Base-by-base conservation (phyloP, 2,329 filamentous ascomycete species). In the Botrytis galanthina region DNA sequence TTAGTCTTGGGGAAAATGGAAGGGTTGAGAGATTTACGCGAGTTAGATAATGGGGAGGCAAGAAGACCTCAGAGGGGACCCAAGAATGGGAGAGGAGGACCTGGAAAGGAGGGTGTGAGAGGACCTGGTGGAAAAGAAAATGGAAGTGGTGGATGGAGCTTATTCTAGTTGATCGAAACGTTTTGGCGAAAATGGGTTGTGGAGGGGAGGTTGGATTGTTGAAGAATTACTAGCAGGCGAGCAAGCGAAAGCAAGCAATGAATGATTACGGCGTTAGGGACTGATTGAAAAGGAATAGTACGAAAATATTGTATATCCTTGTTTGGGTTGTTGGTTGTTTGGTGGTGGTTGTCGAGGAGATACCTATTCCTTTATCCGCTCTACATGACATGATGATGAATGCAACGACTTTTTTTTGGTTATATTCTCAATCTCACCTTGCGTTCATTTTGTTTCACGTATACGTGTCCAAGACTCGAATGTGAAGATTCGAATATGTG, bases 1-100 rank as follows among this genome's bases (percentile, higher is more conserved):
- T 86, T 98, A 73, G 96, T 97, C 8, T 86, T 99, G 44, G 92
- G 94, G 81, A 98, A 99, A 87, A 98, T 99, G 89, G 95, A 98
- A 81, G 92, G 93, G 73, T 83, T 99, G 79, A 87, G 93, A 74
- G 92, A 95, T 79, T n/a, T 72, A 20, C 66, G 71, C 29, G 71
- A 73, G 12, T 85, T 99, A 14, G 95, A 98, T 80, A 86, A 92
- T 71, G 91, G 90, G 80, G 86, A 78, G 80, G 71, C 74, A 74
- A 51, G 77, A 67, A 46, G 80, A 26, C 66, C 66, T 32, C 66
- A 69, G 10, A 69, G 80, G 74, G 75, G 76, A 42, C 74, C 69
- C 37, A 46, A 72, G 18, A 71, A 48, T 29, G 62, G 51, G 39
- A 72, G 63, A 14, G 57, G 62, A 4, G 63, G 74, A 73, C 70